phyloP scores from a whole-genome alignment of 148 eudicot species.

The Cornus controversa region DNA sequence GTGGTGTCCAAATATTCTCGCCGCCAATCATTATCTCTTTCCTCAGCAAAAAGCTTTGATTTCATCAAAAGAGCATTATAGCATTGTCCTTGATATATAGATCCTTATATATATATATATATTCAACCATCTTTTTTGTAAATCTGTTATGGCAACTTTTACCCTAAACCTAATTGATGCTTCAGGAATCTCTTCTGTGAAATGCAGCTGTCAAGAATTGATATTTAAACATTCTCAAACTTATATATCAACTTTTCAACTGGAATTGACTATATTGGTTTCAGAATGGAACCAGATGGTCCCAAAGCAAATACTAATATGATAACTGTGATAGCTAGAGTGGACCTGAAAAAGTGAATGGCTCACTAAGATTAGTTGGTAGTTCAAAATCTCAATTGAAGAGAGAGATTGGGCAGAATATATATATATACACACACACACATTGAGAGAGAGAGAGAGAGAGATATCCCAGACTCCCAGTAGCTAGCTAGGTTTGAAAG shows the following conservation, averaged over 20 bases:
- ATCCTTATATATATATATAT: not conserved
- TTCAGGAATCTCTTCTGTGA: constrained; percentile 5
- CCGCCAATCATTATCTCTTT: not conserved
- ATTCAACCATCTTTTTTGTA: not conserved
- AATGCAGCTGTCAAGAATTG: constrained; percentile 13
- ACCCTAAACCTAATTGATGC: not conserved
- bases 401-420: too few species aligned
- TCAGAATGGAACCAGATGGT: not conserved
- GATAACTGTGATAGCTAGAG: too few species aligned
- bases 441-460: too few species aligned
- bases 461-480: too few species aligned
- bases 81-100: not conserved
- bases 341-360: too few species aligned
- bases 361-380: too few species aligned
- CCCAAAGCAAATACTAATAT: not conserved
- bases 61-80: not conserved
- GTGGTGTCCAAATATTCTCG: not conserved
- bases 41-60: not conserved
- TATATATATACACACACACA: too few species aligned
- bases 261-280: not conserved
- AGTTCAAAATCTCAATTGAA: too few species aligned
- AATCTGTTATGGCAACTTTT: not conserved
- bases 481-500: too few species aligned
- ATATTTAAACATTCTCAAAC: not conserved
- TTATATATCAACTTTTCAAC: not conserved